Conservation (phyloP, 495 filamentous ascomycete genomes). For the Eremomyces bilateralis region DNA sequence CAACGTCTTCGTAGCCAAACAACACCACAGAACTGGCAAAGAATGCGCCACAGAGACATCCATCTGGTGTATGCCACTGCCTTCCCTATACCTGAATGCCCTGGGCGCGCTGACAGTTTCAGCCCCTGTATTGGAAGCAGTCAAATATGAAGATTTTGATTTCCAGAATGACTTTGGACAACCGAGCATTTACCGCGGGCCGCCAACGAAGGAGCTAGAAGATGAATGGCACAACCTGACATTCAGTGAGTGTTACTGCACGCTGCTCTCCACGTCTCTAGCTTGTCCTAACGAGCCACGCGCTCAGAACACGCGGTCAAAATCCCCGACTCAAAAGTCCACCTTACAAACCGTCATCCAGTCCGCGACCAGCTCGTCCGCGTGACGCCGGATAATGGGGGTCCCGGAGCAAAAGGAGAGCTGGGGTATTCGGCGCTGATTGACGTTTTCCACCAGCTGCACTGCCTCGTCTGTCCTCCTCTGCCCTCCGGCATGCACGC, state of each 20-base stretch:
- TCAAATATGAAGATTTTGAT: background rate
- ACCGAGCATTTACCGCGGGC: slow-evolving; percentile 1
- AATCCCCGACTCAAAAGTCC: background rate
- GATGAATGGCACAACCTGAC: background rate
- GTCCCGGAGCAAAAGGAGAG: too few species aligned
- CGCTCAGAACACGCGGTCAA: background rate
- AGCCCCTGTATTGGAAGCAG: background rate
- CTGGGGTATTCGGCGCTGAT: slow-evolving; percentile 2
- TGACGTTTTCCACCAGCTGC: slow-evolving; percentile 5
- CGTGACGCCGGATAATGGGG: too few species aligned
- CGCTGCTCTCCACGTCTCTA: too few species aligned
- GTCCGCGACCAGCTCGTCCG: background rate
- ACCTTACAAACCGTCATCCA: background rate
- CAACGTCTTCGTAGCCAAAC: background rate
- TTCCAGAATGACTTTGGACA: slow-evolving; percentile 2
- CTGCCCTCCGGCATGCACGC: background rate
- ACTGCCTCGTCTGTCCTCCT: slow-evolving; percentile 1
- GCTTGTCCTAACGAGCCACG: background rate
- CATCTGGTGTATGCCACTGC: background rate
- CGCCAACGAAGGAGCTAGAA: slow-evolving; percentile 3
- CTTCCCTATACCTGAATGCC: background rate
- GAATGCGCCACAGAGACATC: background rate
- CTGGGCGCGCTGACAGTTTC: slow-evolving; percentile 10
- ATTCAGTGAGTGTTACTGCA: slow-evolving; percentile 3
- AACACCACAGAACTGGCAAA: background rate